Evolutionary conservation across 345 rosid species (phyloP), one percentile per base, ranked within the genome.

Genomic region (Populus nigra): DNA sequence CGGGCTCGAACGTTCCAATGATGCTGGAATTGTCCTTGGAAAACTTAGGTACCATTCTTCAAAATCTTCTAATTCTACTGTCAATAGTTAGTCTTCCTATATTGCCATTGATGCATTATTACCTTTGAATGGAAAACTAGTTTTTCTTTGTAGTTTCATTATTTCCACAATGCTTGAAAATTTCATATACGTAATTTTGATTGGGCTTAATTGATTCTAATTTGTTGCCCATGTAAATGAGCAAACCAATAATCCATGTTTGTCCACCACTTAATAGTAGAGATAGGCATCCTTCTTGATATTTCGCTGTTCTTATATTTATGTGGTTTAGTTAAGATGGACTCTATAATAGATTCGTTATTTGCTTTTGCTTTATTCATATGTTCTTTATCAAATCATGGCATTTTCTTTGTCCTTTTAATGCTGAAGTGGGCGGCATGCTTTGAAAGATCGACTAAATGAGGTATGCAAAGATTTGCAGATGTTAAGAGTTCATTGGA

Each of bases 21-120:
- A 90, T 69, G 94, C 93, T 69, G 97, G 98, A 65, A 93, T 95
- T 82, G 98, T 95, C 76, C 96, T 93, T 69, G 99, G 98, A 77
- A 95, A 93, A 84, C 93, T 93, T 50, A 93, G 99, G 98, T 90
- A 86, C 77, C 77, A 0, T 75, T 65, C 67, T 41, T 16, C n/a
- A 67, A 16, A 67, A 33, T 67, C 10, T 67, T 7, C 7, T 12
- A 63, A 23, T 12, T 63, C 31, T 63, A 5, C 25, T 12, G 17
- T 10, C 11, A 35, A 35, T 57, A 73, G 38, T 47, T 18, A 38
- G 11, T 47, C 23, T 27, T 25, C 53, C 18, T 23, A 27, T 23
- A 13, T 33, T 59, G 36, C 17, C 59, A 27, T 41, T 5, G 18
- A 47, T 47, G 18, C 18, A 15, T 47, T 4, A 15, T 15, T 4